Base-by-base conservation (phyloP, 345 rosid genomes). In the Populus ilicifolia region DNA sequence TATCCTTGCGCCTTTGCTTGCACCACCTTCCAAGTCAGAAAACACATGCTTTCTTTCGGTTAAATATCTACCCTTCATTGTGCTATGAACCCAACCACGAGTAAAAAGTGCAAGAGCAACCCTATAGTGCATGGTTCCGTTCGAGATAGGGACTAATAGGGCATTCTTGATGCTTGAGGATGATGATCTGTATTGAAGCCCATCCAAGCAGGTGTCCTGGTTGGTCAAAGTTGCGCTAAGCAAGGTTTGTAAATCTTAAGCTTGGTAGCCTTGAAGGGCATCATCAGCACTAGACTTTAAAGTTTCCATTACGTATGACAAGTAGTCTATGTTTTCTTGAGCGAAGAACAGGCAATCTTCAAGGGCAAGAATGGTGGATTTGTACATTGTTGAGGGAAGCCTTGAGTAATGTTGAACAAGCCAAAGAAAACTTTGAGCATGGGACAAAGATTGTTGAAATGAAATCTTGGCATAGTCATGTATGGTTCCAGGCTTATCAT, bases 201-300 rank as follows among this genome's bases (percentile, higher is more conserved):
- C 82, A 6, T 87, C 87, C 14, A 72, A 10, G 41, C 90, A 85
- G 10, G 86, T 85, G 69, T 83, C 79, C 18, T 54, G 75, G 69
- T 84, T 82, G 23, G 90, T 87, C 75, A 87, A 66, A 23, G 80
- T 46, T 29, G 88, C 90, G 76, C 88, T 85, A 25, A 87, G 78
- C 64, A 80, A 30, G 17, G 85, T 76, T 29, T 82, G 80, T 44
- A 72, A 38, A 63, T 84, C 87, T 25, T 38, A 41, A 30, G 83
- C 84, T 71, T 38, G 61, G 36, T 38, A 44, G 69, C 68, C 23
- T 5, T 69, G 61, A 30, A 80, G 78, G 29, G 12, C 71, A 56
- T 52, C 61, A 8, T 12, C 27, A 2, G 39, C 5, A 23, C 56
- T 69, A 21, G 70, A 59, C 3, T 67, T 72, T n/a, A 81, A 56